Conservation (phyloP, 306 rosid genomes). For the Luffa acutangula region DNA sequence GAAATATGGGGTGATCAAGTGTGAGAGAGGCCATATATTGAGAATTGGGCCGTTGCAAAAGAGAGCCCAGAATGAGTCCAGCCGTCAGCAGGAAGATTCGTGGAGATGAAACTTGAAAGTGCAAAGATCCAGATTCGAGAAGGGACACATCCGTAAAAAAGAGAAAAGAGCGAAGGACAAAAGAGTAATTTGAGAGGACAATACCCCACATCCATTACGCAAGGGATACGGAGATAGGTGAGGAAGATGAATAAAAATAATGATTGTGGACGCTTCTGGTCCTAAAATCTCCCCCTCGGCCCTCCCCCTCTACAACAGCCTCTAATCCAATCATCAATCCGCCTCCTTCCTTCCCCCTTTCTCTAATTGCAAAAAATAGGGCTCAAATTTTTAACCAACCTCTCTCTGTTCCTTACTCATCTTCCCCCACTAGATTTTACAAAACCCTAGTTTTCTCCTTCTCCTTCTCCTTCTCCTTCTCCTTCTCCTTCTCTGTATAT, state of each 20-base stretch:
- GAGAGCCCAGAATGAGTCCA: neutral
- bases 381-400: neutral
- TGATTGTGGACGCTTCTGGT: neutral
- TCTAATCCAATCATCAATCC: neutral
- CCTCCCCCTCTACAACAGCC: neutral
- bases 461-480: neutral
- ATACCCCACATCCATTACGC: neutral
- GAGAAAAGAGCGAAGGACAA: neutral
- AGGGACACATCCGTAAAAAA: neutral
- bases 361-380: neutral
- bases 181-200: neutral
- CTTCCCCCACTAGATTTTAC: neutral
- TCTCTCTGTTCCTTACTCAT: neutral
- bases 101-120: neutral
- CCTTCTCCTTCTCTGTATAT: neutral
- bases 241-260: neutral
- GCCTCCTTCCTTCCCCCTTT: neutral
- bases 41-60: too few species aligned
- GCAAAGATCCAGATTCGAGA: neutral
- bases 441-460: conserved; percentile 6
- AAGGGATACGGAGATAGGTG: neutral
- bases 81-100: neutral
- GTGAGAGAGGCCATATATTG: too few species aligned
- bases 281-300: neutral
- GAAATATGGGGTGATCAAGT: too few species aligned